Evolutionary conservation across 2,329 filamentous ascomycete species (phyloP), one percentile per base, ranked within the genome.

Genomic region (Fusarium sublunatum): DNA sequence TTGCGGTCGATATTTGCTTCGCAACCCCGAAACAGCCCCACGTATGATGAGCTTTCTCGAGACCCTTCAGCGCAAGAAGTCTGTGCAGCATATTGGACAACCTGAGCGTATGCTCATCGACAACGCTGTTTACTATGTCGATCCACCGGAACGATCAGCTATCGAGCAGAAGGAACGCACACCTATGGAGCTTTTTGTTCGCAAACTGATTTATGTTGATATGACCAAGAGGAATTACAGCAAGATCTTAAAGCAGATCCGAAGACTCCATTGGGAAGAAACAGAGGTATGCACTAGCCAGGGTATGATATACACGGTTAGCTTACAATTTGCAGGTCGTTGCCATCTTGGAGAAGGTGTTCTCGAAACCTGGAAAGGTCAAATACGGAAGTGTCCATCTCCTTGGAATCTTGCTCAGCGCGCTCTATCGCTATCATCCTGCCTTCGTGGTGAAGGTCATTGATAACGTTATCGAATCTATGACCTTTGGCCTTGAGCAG

Each of bases 91-190:
- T 73, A 89, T 99, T 55, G 94, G 93, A 12, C 92, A 97, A 70
- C 92, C 96, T 69, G 95, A 99, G 77, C 90, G 93, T 35, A 98
- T 99, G 93, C 86, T 98, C 28, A 95, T 99, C 55, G 95, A 99
- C 75, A 99, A 99, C 73, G 95, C 95, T 4, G 88, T 97, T 55
- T 99, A 99, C 77, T 98, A 97, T 69, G 95, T 99, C 53, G 95
- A 98, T 71, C 95, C 95, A 12, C 96, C 95, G 0, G 90, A 96
- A 74, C 88, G 95, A 59, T 91, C 93, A 29, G 93, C 95, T 0
- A 97, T 99, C 51, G 90, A 96, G 76, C 94, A 98, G 73, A 99
- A 98, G 76, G 95, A 99, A 76, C 87, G 95, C 42, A 96, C 93
- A 0, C 93, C 95, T 0, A 91, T 95, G 73, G 94, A 99, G 68